Percentiles rank a stretch among this genome's conserved stretches.
These are phyloP conservation scores for Rhizopogon vulgaris DNA, from an alignment of 768 basidiomycete species.

Conservation along the genomic window DNA sequence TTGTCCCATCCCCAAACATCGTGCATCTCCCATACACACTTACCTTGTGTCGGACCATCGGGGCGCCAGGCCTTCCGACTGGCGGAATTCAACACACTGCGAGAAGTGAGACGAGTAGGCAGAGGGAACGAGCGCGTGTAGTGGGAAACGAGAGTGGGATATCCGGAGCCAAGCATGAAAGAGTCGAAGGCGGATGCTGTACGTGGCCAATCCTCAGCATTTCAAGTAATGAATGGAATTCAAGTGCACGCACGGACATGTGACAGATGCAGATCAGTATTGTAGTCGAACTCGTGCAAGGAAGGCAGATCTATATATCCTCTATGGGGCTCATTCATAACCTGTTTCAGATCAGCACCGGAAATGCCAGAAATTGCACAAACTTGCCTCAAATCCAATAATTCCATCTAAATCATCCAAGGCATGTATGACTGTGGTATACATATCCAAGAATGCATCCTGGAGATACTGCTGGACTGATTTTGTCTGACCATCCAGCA, in stretches of 20 bases:
- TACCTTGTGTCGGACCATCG: slow-evolving; percentile 66
- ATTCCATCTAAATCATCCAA: slow-evolving; percentile 75
- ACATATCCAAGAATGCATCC: slow-evolving; percentile 73
- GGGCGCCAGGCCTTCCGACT: slow-evolving; percentile 61
- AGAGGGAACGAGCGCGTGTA: slow-evolving; percentile 88
- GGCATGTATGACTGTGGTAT: slow-evolving; percentile 55
- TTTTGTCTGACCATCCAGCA: slow-evolving; percentile 41
- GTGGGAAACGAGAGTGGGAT: slow-evolving; percentile 69
- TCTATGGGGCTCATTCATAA: slow-evolving; percentile 93
- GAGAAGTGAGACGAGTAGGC: slow-evolving; percentile 65
- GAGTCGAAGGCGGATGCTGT: slow-evolving; percentile 81
- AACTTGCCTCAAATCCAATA: slow-evolving; percentile 79
- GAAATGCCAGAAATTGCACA: not conserved
- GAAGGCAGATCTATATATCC: slow-evolving; percentile 85
- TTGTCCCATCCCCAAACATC: slow-evolving; percentile 90
- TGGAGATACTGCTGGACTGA: slow-evolving; percentile 82
- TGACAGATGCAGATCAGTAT: slow-evolving; percentile 86
- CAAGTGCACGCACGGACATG: slow-evolving; percentile 54
- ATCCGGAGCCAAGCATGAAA: slow-evolving; percentile 87
- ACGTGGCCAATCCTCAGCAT: not conserved
- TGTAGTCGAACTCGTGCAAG: slow-evolving; percentile 86
- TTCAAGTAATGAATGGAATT: not conserved
- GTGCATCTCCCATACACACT: slow-evolving; percentile 87
- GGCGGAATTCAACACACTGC: slow-evolving; percentile 52
- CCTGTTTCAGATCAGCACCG: slow-evolving; percentile 34